These are phyloP conservation scores for Xylaria acuta DNA, from an alignment of 495 filamentous ascomycete genomes.

Conservation along the genomic window DNA sequence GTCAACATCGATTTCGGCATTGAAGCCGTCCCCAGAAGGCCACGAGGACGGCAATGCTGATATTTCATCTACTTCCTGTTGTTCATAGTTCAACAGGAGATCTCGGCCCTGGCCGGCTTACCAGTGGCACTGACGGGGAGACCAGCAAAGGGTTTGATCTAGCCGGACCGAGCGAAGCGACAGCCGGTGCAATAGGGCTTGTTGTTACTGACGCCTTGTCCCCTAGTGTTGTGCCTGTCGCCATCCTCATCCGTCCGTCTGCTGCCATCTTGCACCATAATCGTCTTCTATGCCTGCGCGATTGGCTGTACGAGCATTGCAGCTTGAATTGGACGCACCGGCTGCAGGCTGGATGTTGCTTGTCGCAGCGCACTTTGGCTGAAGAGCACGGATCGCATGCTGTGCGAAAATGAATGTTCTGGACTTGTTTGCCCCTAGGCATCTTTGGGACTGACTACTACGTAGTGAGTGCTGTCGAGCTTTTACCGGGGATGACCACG, in stretches of 20 bases:
- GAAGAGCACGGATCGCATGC: constrained; percentile 48
- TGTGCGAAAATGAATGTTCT: constrained; percentile 20
- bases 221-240: neutral
- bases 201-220: neutral
- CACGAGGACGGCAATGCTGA: neutral
- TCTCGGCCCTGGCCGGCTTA: neutral
- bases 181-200: neutral
- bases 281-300: constrained; percentile 38
- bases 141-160: neutral
- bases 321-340: constrained; percentile 45
- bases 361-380: constrained; percentile 51
- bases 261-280: constrained; percentile 15
- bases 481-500: neutral
- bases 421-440: neutral
- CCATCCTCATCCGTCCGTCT: constrained; percentile 4
- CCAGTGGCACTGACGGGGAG: neutral
- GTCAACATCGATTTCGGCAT: neutral
- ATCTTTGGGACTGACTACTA: constrained; percentile 1
- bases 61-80: neutral
- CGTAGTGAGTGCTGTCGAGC: neutral
- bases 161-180: neutral
- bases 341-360: constrained; percentile 44
- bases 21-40: neutral
- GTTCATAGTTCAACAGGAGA: neutral
- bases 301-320: constrained; percentile 50